Conservation (phyloP, 202 grass and related monocot genomes). For the Saccharum hybrid region DNA sequence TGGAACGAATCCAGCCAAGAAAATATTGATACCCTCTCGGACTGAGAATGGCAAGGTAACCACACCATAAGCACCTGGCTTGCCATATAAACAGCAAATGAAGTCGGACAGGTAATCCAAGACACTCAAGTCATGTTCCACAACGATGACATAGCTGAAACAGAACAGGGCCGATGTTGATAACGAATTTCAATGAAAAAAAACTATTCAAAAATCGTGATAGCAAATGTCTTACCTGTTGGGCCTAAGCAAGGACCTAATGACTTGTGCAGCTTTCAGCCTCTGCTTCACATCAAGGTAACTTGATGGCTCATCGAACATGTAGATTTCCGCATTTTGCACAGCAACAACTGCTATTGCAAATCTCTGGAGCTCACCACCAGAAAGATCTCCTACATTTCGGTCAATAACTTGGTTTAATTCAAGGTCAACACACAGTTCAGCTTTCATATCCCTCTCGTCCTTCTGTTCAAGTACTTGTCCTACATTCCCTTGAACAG, state of each 20-base stretch:
- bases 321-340: slow-evolving; percentile 93
- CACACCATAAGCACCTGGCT: slow-evolving; percentile 93
- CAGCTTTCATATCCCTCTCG: slow-evolving; percentile 80
- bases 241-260: slow-evolving; percentile 79
- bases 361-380: slow-evolving; percentile 90
- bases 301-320: slow-evolving; percentile 94
- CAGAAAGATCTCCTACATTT: slow-evolving; percentile 91
- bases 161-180: not conserved
- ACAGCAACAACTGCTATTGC: slow-evolving; percentile 95
- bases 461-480: slow-evolving; percentile 98
- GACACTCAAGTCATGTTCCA: slow-evolving; percentile 72
- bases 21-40: slow-evolving; percentile 91
- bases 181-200: not conserved
- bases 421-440: slow-evolving; percentile 88
- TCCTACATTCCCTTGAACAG: slow-evolving; percentile 95
- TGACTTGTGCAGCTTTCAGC: slow-evolving; percentile 87
- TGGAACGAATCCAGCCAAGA: slow-evolving; percentile 93
- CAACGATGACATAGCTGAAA: slow-evolving; percentile 91
- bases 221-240: slow-evolving; percentile 63
- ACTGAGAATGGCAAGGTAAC: slow-evolving; percentile 92
- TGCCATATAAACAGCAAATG: slow-evolving; percentile 96
- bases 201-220: slow-evolving; percentile 13
- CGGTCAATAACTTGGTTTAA: slow-evolving; percentile 96
- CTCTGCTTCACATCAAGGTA: slow-evolving; percentile 97
- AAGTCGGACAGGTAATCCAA: slow-evolving; percentile 92